Percentiles rank a stretch among this genome's conserved stretches.
phyloP scores from a whole-genome alignment of 805 yeast species.

The Kodamaea hsintzibuensis region DNA sequence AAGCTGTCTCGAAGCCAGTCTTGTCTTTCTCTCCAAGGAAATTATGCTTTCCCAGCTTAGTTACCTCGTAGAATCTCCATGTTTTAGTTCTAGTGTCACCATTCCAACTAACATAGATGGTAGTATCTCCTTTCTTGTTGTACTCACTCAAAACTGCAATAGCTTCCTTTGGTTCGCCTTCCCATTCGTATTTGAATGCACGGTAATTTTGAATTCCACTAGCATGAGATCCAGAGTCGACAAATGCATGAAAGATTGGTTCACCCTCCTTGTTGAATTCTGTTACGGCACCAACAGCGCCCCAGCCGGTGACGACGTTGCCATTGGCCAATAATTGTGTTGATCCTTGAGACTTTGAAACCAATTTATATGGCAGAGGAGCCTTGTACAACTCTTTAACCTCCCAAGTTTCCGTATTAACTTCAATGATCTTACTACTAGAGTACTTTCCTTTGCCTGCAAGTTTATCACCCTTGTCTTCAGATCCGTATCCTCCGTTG shows the following conservation, averaged over 20 bases:
- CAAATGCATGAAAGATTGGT: conserved; percentile 31
- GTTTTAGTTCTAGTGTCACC: conserved; percentile 36
- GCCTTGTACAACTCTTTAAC: conserved; percentile 27
- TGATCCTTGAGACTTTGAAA: conserved; percentile 34
- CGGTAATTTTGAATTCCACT: conserved; percentile 30
- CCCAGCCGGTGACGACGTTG: conserved; percentile 38
- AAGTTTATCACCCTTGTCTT: conserved; percentile 27
- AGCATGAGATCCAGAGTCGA: conserved; percentile 30
- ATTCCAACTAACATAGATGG: conserved; percentile 36
- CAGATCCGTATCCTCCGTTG: conserved; percentile 39
- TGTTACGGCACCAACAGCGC: conserved; percentile 40
- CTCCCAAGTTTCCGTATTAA: conserved; percentile 25
- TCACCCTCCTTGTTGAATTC: conserved; percentile 29
- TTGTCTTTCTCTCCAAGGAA: conserved; percentile 19
- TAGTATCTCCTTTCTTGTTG: conserved; percentile 16
- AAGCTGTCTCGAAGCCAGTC: conserved; percentile 31
- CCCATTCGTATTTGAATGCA: conserved; percentile 37
- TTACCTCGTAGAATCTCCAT: conserved; percentile 28
- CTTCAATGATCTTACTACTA: conserved; percentile 36
- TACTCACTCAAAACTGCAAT: conserved; percentile 26
- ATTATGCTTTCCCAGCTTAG: conserved; percentile 11
- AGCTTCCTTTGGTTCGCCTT: conserved; percentile 32
- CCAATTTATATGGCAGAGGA: conserved; percentile 22
- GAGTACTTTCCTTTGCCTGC: conserved; percentile 24
- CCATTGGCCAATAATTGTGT: conserved; percentile 34